Base-by-base conservation (phyloP, 2,329 filamentous ascomycete genomes). In the Cladosporium sp. region DNA sequence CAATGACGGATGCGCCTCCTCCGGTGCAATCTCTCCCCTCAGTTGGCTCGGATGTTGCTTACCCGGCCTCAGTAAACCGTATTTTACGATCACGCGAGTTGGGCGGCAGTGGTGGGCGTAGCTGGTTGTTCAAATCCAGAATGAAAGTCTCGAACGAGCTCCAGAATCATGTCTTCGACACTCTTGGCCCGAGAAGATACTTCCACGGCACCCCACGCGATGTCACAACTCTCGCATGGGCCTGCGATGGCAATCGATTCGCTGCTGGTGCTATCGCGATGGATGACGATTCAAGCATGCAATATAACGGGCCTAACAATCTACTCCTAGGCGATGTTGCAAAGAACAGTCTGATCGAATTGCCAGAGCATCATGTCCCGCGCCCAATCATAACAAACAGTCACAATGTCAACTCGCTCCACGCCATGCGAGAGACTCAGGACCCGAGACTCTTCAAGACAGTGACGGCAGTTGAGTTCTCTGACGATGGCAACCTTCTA, bases 181-280 rank as follows among this genome's bases (percentile, higher is more conserved):
- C 70, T 1, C 58, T 82, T 13, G 71, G 68, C 4, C 68, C 68
- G 2, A 70, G 66, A 20, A 71, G 68, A 47, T 68, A 70, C 12
- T 83, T 78, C 71, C 79, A 75, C 54, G 78, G 80, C 1, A 79
- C 79, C 0, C 83, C 80, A 0, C 76, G 77, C 19, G 82, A 84
- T 61, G 73, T 84, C 1, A 71, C 77, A 29, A 71, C 73, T 8
- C 64, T 83, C 3, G 73, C 78, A 12, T 85, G 81, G 81, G 74
- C 76, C 2, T 70, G 73, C 2, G 70, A 80, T 61, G 76, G 79
- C 2, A 70, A 71, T 2, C 67, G 58, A 3, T 84, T 84, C 58
- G 79, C 76, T 22, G 79, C 76, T 8, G 81, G 80, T 2, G 77
- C 80, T 4, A 75, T 79, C 5, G 76, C 80, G 24, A 73, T 80